Evolutionary conservation across 1,139 yeast genomes (phyloP), one percentile per base, ranked within the genome.

Genomic region (Geotrichum histeridarum): DNA sequence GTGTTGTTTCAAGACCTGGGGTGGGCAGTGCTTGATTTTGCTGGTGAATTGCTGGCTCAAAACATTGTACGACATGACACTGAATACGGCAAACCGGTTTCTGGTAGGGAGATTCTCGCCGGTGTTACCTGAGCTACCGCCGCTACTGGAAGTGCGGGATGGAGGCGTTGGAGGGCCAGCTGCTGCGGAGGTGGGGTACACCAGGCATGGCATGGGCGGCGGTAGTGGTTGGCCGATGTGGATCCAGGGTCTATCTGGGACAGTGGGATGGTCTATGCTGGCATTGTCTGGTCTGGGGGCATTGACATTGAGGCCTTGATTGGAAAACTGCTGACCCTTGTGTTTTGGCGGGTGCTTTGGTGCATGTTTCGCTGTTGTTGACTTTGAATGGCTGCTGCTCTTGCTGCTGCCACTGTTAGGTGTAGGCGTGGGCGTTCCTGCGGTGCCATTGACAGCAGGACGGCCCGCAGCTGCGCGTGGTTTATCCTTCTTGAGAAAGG

Each of bases 321-420:
- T 12, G n/a, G 47, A 32, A 27, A 38, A 27, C 38, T 11, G 22
- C 11, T 35, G 47, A 18, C 54, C 54, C 33, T 51, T 51, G 51
- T 47, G 54, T 31, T 51, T 51, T 22, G 54, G 54, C 14, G 37
- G 48, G 27, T 51, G 54, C 11, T 8, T 30, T 11, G 38, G 42
- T 8, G 35, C 17, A 17, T 17, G 11, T 12, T 33, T 45, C n/a
- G 27, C 3, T 5, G 27, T 22, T 22, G 27, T 22, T 22, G 27
- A 3, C 27, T 22, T 22, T 22, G 27, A 22, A 22, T 22, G 27
- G 32, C 33, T 12, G 48, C 8, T 22, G 41, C 17, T 45, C n/a
- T n/a, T 14, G 38, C 9, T 14, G 15, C 8, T 44, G 48, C 38
- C 9, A 1, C 27, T 12, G 39, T 22, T 45, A 14, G 18, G 11